phyloP scores from a whole-genome alignment of 2,329 filamentous ascomycete genomes.

The Colletotrichum tamarilloi region DNA sequence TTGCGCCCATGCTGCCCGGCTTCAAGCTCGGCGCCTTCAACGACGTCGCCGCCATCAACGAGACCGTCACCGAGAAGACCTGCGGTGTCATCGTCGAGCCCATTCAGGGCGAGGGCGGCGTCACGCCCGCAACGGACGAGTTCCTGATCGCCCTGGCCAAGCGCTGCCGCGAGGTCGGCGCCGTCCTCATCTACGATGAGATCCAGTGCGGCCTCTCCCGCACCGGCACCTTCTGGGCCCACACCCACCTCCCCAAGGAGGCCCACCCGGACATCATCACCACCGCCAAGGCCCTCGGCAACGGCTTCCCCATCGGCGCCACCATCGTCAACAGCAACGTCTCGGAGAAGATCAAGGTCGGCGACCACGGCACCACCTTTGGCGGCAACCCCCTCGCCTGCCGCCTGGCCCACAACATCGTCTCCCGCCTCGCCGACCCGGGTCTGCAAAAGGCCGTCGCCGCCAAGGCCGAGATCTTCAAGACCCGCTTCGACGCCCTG shows the following conservation, averaged over 20 bases:
- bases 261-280: constrained; percentile 95
- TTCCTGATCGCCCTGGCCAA: constrained; percentile 87
- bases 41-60: constrained; percentile 76
- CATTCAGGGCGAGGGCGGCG: constrained; percentile 96
- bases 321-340: constrained; percentile 55
- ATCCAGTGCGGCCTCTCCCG: constrained; percentile 94
- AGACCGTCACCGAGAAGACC: constrained; percentile 83
- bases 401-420: constrained; percentile 86
- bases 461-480: constrained; percentile 69
- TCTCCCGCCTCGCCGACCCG: constrained; percentile 78
- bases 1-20: constrained; percentile 94
- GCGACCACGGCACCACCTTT: constrained; percentile 95
- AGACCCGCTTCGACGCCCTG: constrained; percentile 58
- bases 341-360: constrained; percentile 60
- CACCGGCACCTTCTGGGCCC: constrained; percentile 92
- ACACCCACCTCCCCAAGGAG: constrained; percentile 76
- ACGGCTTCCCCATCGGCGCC: constrained; percentile 95
- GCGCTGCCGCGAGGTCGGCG: constrained; percentile 87
- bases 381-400: constrained; percentile 91
- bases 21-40: constrained; percentile 91
- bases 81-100: constrained; percentile 97
- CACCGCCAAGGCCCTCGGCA: constrained; percentile 94
- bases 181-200: constrained; percentile 93
- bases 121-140: constrained; percentile 83
- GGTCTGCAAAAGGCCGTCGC: constrained; percentile 77